These are phyloP conservation scores for Lablab purpureus DNA, from an alignment of 306 rosid genomes.

Conservation along the genomic window DNA sequence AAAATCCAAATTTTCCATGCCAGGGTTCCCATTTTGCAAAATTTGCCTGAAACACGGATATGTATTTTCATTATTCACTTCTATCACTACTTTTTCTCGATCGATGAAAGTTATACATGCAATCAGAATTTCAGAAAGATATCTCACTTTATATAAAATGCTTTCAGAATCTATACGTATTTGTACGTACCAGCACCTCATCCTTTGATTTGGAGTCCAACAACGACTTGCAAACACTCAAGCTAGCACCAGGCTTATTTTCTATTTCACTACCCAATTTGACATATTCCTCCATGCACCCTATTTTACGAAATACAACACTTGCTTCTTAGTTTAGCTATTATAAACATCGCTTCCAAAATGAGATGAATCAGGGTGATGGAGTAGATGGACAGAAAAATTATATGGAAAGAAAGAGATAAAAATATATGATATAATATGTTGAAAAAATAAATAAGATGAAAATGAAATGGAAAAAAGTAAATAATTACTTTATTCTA, in stretches of 20 bases:
- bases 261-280: conserved; percentile 41
- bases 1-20: conserved; percentile 81
- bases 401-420: too few species aligned
- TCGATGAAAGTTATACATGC: neutral
- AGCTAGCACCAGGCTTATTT: conserved; percentile 28
- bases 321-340: neutral
- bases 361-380: neutral
- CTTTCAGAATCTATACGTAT: neutral
- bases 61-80: neutral
- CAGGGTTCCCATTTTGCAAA: conserved; percentile 94
- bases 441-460: neutral
- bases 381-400: neutral
- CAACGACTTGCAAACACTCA: conserved; percentile 61
- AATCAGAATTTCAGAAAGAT: too few species aligned
- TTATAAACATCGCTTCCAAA: neutral
- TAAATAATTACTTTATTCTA: neutral
- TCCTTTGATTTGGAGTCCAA: conserved; percentile 74
- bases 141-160: too few species aligned
- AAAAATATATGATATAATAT: neutral
- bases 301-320: conserved; percentile 42
- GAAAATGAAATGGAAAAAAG: neutral
- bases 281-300: conserved; percentile 66
- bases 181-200: conserved; percentile 63
- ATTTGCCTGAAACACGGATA: conserved; percentile 56
- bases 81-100: neutral